Conservation (phyloP, 768 basidiomycete genomes). For the Leccinum broughii region DNA sequence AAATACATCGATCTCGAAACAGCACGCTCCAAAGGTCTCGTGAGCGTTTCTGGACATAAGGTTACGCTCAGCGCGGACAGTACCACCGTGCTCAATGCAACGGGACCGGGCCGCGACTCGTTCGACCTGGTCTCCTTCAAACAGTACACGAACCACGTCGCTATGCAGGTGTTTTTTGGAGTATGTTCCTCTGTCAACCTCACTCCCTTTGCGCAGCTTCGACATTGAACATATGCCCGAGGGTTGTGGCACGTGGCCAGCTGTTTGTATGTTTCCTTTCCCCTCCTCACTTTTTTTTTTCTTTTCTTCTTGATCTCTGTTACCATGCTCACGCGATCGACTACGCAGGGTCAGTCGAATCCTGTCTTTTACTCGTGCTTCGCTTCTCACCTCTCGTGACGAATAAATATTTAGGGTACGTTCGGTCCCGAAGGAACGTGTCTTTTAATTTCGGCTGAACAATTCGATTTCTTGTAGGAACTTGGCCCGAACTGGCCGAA, state of each 20-base stretch:
- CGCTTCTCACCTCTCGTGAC: slow-evolving; percentile 1
- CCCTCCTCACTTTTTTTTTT: not conserved
- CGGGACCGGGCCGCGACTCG: slow-evolving; percentile 39
- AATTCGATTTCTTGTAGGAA: slow-evolving; percentile 17
- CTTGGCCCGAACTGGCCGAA: slow-evolving; percentile 31
- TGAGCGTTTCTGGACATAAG: slow-evolving; percentile 48
- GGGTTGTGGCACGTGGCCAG: slow-evolving; percentile 43
- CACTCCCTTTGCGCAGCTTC: slow-evolving; percentile 22
- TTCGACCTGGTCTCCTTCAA: slow-evolving; percentile 34
- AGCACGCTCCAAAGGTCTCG: slow-evolving; percentile 57
- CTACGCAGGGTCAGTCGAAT: slow-evolving; percentile 20
- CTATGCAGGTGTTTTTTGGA: slow-evolving; percentile 17
- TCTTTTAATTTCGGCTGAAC: not conserved
- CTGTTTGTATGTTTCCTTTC: slow-evolving; percentile 29
- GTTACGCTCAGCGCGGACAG: slow-evolving; percentile 37
- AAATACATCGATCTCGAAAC: slow-evolving; percentile 49
- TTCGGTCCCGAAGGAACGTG: not conserved
- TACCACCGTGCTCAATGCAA: slow-evolving; percentile 30
- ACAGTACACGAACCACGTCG: slow-evolving; percentile 36
- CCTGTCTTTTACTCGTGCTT: not conserved
- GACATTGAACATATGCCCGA: slow-evolving; percentile 41
- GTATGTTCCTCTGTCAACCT: not conserved
- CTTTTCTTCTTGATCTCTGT: not conserved
- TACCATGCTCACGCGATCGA: not conserved
- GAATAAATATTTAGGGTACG: slow-evolving; percentile 21